phyloP scores from a whole-genome alignment of 129 eudicot species.

The Artemisia annua region DNA sequence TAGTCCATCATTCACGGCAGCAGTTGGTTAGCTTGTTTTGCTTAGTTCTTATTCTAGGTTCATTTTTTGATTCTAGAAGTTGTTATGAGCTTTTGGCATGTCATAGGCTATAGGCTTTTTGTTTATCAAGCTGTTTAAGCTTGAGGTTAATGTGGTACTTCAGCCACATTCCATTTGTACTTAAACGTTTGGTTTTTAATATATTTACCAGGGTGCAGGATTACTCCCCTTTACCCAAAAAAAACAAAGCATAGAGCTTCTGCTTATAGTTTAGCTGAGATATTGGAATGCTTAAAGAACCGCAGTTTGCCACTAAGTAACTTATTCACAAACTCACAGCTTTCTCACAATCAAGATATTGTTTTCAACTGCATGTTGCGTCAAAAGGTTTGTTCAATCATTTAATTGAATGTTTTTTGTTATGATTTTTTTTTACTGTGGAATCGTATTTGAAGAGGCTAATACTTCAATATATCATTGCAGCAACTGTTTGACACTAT shows the following conservation, averaged over 20 bases:
- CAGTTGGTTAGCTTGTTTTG: too few species aligned
- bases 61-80: too few species aligned
- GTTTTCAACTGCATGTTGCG: conserved; percentile 70
- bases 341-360: conserved; percentile 48
- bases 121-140: too few species aligned
- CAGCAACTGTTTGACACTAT: conserved; percentile 81
- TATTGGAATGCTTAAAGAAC: conserved; percentile 48
- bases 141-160: too few species aligned
- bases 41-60: too few species aligned
- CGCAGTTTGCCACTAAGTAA: conserved; percentile 45
- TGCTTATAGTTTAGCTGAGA: conserved; percentile 56
- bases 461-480: conserved; percentile 21
- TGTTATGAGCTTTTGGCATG: too few species aligned
- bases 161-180: too few species aligned
- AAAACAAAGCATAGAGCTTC: conserved; percentile 71
- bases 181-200: too few species aligned
- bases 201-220: too few species aligned
- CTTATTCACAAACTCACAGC: conserved; percentile 36
- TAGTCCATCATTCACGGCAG: too few species aligned
- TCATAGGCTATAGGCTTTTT: too few species aligned
- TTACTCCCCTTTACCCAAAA: too few species aligned
- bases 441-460: conserved; percentile 7
- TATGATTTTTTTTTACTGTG: background rate
- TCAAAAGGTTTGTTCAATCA: conserved; percentile 59
- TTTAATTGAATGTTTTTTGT: background rate